Evolutionary conservation across 306 rosid species (phyloP).

Genomic region (Quercus dentata): DNA sequence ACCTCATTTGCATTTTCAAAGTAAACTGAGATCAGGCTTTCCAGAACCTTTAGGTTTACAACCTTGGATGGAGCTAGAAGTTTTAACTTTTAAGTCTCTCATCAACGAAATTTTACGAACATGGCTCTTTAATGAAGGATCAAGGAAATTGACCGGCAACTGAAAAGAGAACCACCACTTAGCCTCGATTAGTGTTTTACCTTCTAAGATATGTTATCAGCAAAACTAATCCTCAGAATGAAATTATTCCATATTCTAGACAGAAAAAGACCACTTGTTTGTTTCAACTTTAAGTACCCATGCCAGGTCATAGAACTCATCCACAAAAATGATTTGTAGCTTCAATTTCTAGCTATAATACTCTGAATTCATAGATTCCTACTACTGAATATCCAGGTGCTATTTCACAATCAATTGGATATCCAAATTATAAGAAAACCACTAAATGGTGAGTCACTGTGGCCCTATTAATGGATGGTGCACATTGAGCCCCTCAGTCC

Average conservation of each 20-base stretch:
- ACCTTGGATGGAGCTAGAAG: neutral
- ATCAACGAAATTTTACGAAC: neutral
- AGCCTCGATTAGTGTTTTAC: neutral
- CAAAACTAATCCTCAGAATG: neutral
- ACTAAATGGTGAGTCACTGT: neutral
- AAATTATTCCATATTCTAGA: neutral
- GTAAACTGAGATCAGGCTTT: neutral
- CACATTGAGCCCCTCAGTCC: neutral
- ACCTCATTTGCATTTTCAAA: neutral
- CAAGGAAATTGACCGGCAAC: neutral
- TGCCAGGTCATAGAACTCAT: neutral
- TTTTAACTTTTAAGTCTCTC: neutral
- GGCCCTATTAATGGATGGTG: neutral
- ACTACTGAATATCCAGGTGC: neutral
- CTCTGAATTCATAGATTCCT: neutral
- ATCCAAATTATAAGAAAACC: neutral
- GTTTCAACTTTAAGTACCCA: neutral
- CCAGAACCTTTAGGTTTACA: neutral
- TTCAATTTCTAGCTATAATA: neutral
- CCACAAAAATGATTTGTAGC: neutral
- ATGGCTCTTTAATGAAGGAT: constrained; percentile 1
- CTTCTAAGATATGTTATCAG: constrained; percentile 1
- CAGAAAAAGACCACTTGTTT: neutral
- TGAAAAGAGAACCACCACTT: too few relatives aligned
- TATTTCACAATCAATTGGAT: neutral